phyloP scores from a whole-genome alignment of 345 rosid genomes.

The Eucalyptus brandiana region DNA sequence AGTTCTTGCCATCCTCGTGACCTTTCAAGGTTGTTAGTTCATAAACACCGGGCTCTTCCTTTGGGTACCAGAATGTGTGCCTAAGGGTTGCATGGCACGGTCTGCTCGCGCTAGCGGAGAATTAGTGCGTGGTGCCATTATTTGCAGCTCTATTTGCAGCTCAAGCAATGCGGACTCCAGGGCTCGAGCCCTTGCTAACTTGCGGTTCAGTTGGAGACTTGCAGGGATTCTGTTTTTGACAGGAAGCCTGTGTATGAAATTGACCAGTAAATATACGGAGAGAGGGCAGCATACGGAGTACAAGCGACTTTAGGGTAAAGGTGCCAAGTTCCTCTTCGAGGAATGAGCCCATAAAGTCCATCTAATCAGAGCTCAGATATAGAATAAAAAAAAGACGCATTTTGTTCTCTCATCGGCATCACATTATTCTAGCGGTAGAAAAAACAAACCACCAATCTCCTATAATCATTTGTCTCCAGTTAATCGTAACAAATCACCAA shows the following conservation, averaged over 20 bases:
- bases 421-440: not conserved
- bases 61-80: slow-evolving; percentile 61
- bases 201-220: slow-evolving; percentile 84
- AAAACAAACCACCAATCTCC: not conserved
- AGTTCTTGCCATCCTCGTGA: slow-evolving; percentile 43
- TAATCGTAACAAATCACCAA: too few relatives aligned
- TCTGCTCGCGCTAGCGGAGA: not conserved
- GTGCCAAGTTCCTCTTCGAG: slow-evolving; percentile 7
- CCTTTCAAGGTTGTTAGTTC: slow-evolving; percentile 51
- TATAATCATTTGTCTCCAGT: not conserved
- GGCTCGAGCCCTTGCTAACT: slow-evolving; percentile 64
- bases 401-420: not conserved
- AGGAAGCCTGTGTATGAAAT: slow-evolving; percentile 38
- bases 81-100: slow-evolving; percentile 40
- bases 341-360: not conserved
- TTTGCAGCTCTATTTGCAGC: slow-evolving; percentile 41
- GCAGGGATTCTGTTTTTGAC: slow-evolving; percentile 44
- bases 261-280: slow-evolving; percentile 12
- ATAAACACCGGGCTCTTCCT: slow-evolving; percentile 30
- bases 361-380: not conserved
- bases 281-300: slow-evolving; percentile 13
- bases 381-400: not conserved
- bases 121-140: slow-evolving; percentile 35
- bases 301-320: slow-evolving; percentile 22
- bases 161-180: slow-evolving; percentile 44